Evolutionary conservation across 352 stramenopile species (phyloP).

Genomic region (Phytophthora pluvialis): DNA sequence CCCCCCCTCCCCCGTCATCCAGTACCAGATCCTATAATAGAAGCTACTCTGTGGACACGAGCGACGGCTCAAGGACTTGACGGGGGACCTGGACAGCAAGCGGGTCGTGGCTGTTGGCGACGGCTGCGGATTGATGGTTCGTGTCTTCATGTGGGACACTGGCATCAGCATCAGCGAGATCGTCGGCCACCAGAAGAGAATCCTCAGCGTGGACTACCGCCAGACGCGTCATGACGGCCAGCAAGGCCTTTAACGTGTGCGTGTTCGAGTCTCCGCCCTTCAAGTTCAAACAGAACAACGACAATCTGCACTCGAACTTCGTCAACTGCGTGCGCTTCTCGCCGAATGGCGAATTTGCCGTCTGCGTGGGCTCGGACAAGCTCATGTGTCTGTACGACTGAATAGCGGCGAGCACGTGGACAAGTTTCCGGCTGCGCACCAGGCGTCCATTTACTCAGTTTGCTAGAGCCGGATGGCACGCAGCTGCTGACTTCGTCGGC

Average conservation of each 20-base stretch:
- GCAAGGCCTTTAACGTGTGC: constrained; percentile 95
- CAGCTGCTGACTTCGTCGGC: constrained; percentile 95
- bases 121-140: constrained; percentile 76
- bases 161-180: constrained; percentile 96
- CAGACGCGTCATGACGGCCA: constrained; percentile 94
- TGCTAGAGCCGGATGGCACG: constrained; percentile 91
- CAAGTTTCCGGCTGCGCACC: constrained; percentile 85
- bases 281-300: constrained; percentile 94
- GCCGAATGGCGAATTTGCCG: constrained; percentile 87
- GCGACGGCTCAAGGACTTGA: constrained; percentile 88
- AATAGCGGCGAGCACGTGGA: constrained; percentile 87
- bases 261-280: constrained; percentile 97
- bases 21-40: no score
- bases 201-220: constrained; percentile 93
- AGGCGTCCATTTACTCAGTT: constrained; percentile 96
- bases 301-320: constrained; percentile 95
- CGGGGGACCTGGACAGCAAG: constrained; percentile 96
- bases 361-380: constrained; percentile 95
- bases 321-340: constrained; percentile 97
- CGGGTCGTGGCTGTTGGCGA: constrained; percentile 92
- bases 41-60: no score
- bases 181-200: constrained; percentile 94
- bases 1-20: no score
- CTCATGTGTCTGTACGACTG: constrained; percentile 96
- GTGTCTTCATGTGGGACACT: constrained; percentile 97